A percentile compares a stretch with the other conserved stretches of the same genome.
These are phyloP conservation scores for Irpex lacteus DNA, from an alignment of 1,284 basidiomycete genomes.

Conservation along the genomic window DNA sequence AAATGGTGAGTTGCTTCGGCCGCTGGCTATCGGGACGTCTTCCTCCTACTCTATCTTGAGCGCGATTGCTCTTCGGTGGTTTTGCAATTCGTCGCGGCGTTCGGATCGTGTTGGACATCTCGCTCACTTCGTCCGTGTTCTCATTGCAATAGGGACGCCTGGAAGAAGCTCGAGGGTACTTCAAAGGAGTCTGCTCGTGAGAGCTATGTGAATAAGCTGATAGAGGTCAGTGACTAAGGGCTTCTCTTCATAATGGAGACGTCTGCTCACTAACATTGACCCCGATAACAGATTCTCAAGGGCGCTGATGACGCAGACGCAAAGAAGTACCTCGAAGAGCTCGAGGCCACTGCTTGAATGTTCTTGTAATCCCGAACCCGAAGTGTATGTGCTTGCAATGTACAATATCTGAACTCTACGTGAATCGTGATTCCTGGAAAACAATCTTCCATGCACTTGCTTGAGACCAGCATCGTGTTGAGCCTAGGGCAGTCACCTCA, in stretches of 20 bases:
- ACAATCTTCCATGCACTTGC: background rate
- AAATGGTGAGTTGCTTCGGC: constrained; percentile 62
- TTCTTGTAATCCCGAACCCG: background rate
- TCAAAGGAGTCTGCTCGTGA: constrained; percentile 68
- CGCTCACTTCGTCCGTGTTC: background rate
- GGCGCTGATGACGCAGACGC: constrained; percentile 49
- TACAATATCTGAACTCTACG: constrained; percentile 7
- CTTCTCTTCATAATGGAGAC: background rate
- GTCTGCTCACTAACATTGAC: background rate
- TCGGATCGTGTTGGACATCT: background rate
- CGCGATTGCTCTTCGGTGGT: background rate
- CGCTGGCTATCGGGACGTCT: background rate
- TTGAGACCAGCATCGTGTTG: background rate
- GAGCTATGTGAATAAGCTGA: constrained; percentile 71
- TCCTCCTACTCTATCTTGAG: constrained; percentile 8
- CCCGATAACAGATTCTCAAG: constrained; percentile 51
- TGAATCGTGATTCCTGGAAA: background rate
- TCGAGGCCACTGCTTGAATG: constrained; percentile 45
- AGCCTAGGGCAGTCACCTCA: background rate
- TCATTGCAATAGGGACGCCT: constrained; percentile 71
- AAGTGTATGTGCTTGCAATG: constrained; percentile 5
- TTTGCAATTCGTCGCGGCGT: background rate
- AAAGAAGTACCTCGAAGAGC: constrained; percentile 56
- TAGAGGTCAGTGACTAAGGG: constrained; percentile 49
- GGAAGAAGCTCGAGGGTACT: constrained; percentile 73